Conservation (phyloP, 768 basidiomycete species). For the Macrolepiota dolichaula region DNA sequence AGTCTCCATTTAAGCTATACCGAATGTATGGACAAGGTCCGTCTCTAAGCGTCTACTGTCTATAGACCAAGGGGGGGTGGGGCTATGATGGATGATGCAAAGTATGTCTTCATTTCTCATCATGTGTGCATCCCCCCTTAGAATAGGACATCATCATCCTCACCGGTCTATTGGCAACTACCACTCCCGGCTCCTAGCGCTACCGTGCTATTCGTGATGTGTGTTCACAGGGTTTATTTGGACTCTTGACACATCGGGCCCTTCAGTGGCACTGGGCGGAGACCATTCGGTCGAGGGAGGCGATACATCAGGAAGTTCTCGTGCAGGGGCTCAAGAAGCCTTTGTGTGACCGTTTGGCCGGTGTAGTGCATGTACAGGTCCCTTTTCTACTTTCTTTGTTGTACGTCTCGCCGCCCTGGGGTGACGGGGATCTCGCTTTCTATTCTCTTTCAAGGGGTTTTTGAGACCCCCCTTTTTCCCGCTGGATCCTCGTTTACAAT, state of each 20-base stretch:
- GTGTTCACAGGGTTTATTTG: background rate
- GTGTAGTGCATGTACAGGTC: background rate
- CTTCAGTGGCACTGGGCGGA: background rate
- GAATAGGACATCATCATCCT: background rate
- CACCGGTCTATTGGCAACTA: background rate
- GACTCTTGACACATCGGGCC: background rate
- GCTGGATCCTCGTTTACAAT: background rate
- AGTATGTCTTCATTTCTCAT: background rate
- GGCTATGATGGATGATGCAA: background rate
- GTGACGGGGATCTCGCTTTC: background rate
- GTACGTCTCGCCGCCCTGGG: background rate
- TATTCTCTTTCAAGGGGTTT: too few species aligned
- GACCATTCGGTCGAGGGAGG: background rate
- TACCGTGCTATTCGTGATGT: background rate
- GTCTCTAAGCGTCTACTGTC: background rate
- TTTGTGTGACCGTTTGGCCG: background rate
- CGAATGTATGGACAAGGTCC: background rate
- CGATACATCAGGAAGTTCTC: background rate
- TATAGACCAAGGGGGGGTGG: background rate
- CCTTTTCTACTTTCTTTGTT: background rate
- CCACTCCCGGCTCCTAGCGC: background rate
- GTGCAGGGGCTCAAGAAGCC: background rate
- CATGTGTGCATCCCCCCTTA: background rate
- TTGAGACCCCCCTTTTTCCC: background rate
- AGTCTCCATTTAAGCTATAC: background rate